Evolutionary conservation across 1,139 yeast genomes (phyloP).

Genomic region (Kluyveromyces sp.): DNA sequence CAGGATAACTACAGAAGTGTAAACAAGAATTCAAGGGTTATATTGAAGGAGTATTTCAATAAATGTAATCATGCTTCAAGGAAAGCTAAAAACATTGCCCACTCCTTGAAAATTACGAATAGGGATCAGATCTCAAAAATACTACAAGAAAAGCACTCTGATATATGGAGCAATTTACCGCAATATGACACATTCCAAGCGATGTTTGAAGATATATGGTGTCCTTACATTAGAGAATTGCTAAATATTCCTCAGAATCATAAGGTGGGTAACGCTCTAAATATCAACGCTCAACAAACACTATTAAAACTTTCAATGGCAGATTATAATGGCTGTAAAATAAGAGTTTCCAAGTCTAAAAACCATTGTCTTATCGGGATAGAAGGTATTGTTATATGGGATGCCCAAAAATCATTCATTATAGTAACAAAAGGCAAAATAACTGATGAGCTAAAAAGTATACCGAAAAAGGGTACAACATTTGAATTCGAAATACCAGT

Average conservation of each 20-base stretch:
- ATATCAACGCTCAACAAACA: slow-evolving; percentile 20
- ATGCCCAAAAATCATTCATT: slow-evolving; percentile 69
- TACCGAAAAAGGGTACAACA: slow-evolving; percentile 54
- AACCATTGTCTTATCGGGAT: slow-evolving; percentile 57
- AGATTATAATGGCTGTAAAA: slow-evolving; percentile 72
- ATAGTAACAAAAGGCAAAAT: slow-evolving; percentile 47
- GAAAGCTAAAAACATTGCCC: slow-evolving; percentile 16
- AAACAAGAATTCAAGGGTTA: slow-evolving; percentile 23
- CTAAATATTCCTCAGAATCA: slow-evolving; percentile 17
- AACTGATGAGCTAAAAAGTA: slow-evolving; percentile 46
- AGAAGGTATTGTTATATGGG: slow-evolving; percentile 80
- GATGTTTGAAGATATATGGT: slow-evolving; percentile 28
- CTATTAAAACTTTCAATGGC: slow-evolving; percentile 64
- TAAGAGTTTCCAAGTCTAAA: slow-evolving; percentile 51
- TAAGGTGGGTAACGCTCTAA: slow-evolving; percentile 13
- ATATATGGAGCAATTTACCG: slow-evolving; percentile 19
- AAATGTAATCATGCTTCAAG: slow-evolving; percentile 12
- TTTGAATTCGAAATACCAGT: slow-evolving; percentile 49
- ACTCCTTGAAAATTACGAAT: slow-evolving; percentile 12
- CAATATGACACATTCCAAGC: slow-evolving; percentile 19
- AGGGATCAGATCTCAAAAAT: slow-evolving; percentile 10
- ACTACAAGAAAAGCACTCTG: slow-evolving; percentile 14
- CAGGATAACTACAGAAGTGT: slow-evolving; percentile 23
- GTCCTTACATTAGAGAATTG: slow-evolving; percentile 26
- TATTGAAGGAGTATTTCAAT: slow-evolving; percentile 22